Percentiles rank a stretch among this genome's conserved stretches.
Evolutionary conservation across 75 land plant species (phyloP).

Genomic region (Picea sitchensis): DNA sequence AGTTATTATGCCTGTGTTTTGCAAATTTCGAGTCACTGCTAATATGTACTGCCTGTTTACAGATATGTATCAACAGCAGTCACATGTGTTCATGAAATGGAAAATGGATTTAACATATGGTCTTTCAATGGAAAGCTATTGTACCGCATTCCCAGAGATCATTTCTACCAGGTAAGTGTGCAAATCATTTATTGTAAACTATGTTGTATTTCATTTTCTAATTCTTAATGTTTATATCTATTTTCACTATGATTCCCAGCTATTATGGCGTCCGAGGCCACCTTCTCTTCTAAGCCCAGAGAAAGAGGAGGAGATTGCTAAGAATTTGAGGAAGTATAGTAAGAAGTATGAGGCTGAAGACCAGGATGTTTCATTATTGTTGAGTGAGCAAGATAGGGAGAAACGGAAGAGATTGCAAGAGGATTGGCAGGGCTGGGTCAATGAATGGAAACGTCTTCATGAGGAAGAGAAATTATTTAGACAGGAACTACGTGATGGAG

Average conservation of each 20-base stretch:
- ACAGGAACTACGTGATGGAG: slow-evolving; percentile 73
- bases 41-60: slow-evolving; percentile 7
- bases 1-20: not conserved
- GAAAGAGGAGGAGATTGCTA: slow-evolving; percentile 76
- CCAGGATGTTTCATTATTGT: slow-evolving; percentile 50
- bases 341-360: slow-evolving; percentile 93
- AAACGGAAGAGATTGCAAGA: slow-evolving; percentile 64
- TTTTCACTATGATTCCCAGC: slow-evolving; percentile 29
- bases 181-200: not conserved
- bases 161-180: slow-evolving; percentile 69
- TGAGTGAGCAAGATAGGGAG: slow-evolving; percentile 81
- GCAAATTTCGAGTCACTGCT: not conserved
- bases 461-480: slow-evolving; percentile 62
- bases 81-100: slow-evolving; percentile 94
- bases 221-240: not conserved
- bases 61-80: slow-evolving; percentile 88
- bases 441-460: slow-evolving; percentile 56
- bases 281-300: slow-evolving; percentile 71
- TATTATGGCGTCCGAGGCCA: slow-evolving; percentile 89
- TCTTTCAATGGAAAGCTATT: slow-evolving; percentile 89
- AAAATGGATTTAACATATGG: slow-evolving; percentile 95
- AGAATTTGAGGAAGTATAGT: slow-evolving; percentile 87
- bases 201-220: not conserved
- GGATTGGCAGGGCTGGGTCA: slow-evolving; percentile 71
- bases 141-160: slow-evolving; percentile 70